Evolutionary conservation across 495 filamentous ascomycete genomes (phyloP).

Genomic region (Trichoderma virens): DNA sequence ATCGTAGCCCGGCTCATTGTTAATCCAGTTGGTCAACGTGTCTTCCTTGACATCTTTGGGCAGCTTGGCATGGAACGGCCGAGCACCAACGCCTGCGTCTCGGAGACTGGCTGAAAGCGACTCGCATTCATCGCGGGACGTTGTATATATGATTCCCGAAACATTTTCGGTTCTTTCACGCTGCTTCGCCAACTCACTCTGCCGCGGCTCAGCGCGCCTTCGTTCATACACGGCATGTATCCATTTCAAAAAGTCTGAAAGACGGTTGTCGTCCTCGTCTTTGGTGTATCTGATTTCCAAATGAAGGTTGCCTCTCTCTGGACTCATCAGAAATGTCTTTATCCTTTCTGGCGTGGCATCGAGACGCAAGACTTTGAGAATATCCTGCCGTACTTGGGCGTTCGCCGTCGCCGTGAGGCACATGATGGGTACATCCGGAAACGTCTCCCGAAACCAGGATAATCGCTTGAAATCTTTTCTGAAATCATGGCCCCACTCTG

Average conservation of each 20-base stretch:
- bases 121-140: slow-evolving; percentile 70
- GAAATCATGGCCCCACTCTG: slow-evolving; percentile 98
- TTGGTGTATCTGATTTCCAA: slow-evolving; percentile 85
- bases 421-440: slow-evolving; percentile 79
- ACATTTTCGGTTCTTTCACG: slow-evolving; percentile 54
- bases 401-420: slow-evolving; percentile 91
- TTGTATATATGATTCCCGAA: slow-evolving; percentile 84
- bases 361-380: slow-evolving; percentile 66
- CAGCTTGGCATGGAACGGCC: slow-evolving; percentile 64
- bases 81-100: slow-evolving; percentile 55
- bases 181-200: slow-evolving; percentile 39
- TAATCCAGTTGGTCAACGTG: slow-evolving; percentile 64
- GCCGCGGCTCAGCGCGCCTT: slow-evolving; percentile 41
- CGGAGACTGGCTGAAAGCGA: slow-evolving; percentile 58
- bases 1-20: slow-evolving; percentile 65
- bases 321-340: slow-evolving; percentile 73
- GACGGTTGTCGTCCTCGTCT: slow-evolving; percentile 63
- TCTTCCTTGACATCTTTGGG: slow-evolving; percentile 54
- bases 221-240: slow-evolving; percentile 61
- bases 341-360: slow-evolving; percentile 43
- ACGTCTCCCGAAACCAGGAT: slow-evolving; percentile 75
- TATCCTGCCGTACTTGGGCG: slow-evolving; percentile 65
- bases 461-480: slow-evolving; percentile 84
- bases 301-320: slow-evolving; percentile 76
- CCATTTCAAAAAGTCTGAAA: slow-evolving; percentile 65